Evolutionary conservation across 2,329 filamentous ascomycete genomes (phyloP).

Genomic region (Colletotrichum zoysiae): DNA sequence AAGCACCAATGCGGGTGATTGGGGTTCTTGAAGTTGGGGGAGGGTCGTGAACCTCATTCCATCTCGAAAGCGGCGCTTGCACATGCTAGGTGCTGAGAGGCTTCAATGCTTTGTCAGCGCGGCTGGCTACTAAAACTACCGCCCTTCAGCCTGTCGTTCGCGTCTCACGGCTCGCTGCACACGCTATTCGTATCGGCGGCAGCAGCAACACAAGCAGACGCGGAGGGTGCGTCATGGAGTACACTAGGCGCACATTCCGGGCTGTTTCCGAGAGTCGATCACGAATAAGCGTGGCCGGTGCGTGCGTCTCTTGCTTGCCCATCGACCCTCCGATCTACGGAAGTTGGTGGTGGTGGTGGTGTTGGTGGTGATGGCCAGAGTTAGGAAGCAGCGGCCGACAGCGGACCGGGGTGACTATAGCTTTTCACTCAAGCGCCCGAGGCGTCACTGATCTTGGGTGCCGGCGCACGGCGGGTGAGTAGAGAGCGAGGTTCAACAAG

Average conservation of each 20-base stretch:
- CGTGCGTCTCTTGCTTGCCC: constrained; percentile 12
- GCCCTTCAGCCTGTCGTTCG: constrained; percentile 1
- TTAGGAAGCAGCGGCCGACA: constrained; percentile 30
- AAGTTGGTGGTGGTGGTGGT: constrained; percentile 25
- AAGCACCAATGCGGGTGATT: constrained; percentile 40
- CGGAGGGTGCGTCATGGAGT: constrained; percentile 27
- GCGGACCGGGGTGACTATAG: constrained; percentile 18
- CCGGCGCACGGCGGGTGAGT: constrained; percentile 8
- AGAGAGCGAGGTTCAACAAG: constrained; percentile 22
- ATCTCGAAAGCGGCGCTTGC: constrained; percentile 27
- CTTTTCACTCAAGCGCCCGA: constrained; percentile 38
- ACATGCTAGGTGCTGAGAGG: constrained; percentile 23
- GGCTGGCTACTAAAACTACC: not conserved
- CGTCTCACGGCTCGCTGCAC: constrained; percentile 19
- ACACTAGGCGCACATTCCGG: constrained; percentile 17
- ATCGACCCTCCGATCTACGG: constrained; percentile 36
- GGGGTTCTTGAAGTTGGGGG: constrained; percentile 25
- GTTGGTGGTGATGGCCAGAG: constrained; percentile 9
- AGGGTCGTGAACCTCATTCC: constrained; percentile 23
- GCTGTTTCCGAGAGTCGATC: constrained; percentile 6
- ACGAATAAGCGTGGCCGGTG: not conserved
- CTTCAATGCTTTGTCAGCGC: constrained; percentile 1
- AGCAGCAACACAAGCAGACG: not conserved
- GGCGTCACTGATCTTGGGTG: constrained; percentile 29
- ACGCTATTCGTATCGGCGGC: not conserved